Base-by-base conservation (phyloP, 768 basidiomycete species). In the Mycena polygramma region DNA sequence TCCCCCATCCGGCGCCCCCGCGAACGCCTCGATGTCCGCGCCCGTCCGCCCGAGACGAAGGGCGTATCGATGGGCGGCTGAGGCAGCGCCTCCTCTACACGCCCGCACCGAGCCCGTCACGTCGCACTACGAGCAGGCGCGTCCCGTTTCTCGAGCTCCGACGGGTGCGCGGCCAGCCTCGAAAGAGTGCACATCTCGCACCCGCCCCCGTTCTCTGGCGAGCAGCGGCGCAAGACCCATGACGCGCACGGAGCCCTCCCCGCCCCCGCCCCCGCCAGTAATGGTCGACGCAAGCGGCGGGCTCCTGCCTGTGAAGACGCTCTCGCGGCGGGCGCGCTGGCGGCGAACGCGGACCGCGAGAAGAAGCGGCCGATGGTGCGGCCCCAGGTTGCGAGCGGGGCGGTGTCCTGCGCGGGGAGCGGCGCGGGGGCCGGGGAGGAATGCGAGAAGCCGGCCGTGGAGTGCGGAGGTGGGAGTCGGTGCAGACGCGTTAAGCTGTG, bases 241-340 rank as follows among this genome's bases (percentile, higher is more conserved):
- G 48, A 49, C n/a, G 3, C 48, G 15, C 20, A 49, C 48, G 20
- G 20, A 49, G 14, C 45, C 6, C 45, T 11, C 45, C 15, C 90
- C 74, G 91, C 91, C 10, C 15, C 43, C 43, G 85, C 84, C 30
- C 79, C 81, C 15, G 20, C 48, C 48, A 7, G 48, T n/a, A 6
- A 7, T n/a, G 11, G 48, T 3, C 7, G 20, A 4, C 48, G 20
- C 20, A 7, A 49, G n/a, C 48, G n/a, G 48, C 48, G n/a, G 48
- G 20, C 48, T 49, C 20, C 48, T n/a, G 19, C 45, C 45, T 4
- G 45, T 5, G 11, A 49, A 49, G 4, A 49, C 48, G 14, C 48
- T 49, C 48, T n/a, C n/a, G n/a, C n/a, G n/a, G n/a, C n/a, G n/a
- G n/a, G n/a, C n/a, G n/a, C 63, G 30, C 24, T 48, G 2, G 62